Evolutionary conservation across 257 asterid genomes (phyloP).

Genomic region (Capsicum rhomboideum): DNA sequence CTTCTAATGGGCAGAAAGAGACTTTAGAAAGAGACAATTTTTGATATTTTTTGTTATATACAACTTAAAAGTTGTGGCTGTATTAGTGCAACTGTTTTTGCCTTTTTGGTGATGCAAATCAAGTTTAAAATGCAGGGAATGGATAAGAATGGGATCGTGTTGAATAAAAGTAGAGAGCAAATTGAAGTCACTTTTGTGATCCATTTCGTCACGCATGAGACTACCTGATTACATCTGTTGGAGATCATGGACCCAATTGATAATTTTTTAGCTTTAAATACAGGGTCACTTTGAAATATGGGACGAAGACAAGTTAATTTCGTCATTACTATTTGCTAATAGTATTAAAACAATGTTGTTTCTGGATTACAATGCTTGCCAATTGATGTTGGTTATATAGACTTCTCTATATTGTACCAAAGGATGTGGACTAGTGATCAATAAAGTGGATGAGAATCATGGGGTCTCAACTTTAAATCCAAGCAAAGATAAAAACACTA

Average conservation of each 20-base stretch:
- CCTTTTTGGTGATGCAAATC: neutral
- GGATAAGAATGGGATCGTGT: constrained; percentile 1
- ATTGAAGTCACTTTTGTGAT: neutral
- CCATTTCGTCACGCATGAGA: neutral
- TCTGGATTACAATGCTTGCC: neutral
- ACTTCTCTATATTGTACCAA: neutral
- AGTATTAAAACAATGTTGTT: neutral
- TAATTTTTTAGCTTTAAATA: neutral
- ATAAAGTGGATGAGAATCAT: too few relatives aligned
- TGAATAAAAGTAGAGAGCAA: neutral
- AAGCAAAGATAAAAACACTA: too few relatives aligned
- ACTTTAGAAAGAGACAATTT: neutral
- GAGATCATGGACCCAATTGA: neutral
- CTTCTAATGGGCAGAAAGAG: neutral
- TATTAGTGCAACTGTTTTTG: neutral
- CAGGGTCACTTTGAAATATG: constrained; percentile 1
- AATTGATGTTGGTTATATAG: neutral
- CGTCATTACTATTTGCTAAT: neutral
- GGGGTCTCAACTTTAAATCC: too few relatives aligned
- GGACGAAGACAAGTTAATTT: neutral
- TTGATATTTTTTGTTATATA: neutral
- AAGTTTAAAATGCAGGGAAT: neutral
- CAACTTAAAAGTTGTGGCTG: neutral
- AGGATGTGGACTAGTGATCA: too few relatives aligned
- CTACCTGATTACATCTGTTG: neutral